phyloP scores from a whole-genome alignment of 2,329 filamentous ascomycete genomes.

The Phialophora expanda region DNA sequence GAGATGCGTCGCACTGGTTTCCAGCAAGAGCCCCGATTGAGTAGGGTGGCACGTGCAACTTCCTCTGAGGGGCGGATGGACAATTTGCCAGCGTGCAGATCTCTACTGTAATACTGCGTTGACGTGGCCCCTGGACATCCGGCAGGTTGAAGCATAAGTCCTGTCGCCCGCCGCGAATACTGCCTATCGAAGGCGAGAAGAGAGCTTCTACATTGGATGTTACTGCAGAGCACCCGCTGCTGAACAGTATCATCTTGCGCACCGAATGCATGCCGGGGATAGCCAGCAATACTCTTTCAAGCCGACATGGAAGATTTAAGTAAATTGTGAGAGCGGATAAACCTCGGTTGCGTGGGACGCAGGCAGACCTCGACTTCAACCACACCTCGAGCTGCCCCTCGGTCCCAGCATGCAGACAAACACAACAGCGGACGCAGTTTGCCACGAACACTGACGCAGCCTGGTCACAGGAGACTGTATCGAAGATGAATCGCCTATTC shows the following conservation, averaged over 20 bases:
- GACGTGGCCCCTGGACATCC: neutral
- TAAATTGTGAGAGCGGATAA: neutral
- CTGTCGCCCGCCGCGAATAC: neutral
- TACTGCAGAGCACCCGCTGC: neutral
- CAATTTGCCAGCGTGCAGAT: conserved; percentile 22
- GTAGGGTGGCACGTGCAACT: conserved; percentile 9
- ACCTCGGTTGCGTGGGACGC: neutral
- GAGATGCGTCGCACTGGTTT: neutral
- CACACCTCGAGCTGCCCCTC: neutral
- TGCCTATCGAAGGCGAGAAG: neutral
- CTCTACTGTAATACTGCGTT: neutral
- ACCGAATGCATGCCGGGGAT: neutral
- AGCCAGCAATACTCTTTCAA: neutral
- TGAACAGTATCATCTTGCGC: neutral
- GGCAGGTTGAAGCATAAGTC: neutral
- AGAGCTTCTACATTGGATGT: neutral
- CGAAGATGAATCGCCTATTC: conserved; percentile 73
- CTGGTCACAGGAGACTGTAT: neutral
- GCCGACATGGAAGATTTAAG: neutral
- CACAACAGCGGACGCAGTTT: neutral
- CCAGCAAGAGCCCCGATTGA: neutral
- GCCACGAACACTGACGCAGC: neutral
- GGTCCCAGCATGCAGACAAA: neutral
- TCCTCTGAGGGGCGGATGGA: neutral
- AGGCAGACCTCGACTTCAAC: neutral